These are phyloP conservation scores for Eleusine coracana DNA, from an alignment of 176 grass and related monocot species.

Conservation along the genomic window DNA sequence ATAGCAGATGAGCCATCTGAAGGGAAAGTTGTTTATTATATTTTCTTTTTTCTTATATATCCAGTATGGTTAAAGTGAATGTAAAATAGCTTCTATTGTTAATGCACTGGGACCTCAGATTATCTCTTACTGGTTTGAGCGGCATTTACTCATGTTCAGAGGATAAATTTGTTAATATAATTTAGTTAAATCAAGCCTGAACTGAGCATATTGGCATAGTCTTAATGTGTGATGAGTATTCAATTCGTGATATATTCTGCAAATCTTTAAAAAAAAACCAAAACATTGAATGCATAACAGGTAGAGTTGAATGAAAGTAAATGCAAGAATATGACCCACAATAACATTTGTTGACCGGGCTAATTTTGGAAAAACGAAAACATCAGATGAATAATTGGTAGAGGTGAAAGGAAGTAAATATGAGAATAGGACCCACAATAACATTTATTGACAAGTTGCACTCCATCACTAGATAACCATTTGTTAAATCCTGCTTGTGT, in stretches of 20 bases:
- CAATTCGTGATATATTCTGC: too few species aligned
- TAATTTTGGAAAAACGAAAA: too few species aligned
- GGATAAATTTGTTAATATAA: neutral
- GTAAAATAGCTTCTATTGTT: neutral
- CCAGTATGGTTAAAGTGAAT: neutral
- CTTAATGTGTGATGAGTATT: too few species aligned
- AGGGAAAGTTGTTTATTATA: slow-evolving; percentile 10
- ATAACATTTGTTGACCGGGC: too few species aligned
- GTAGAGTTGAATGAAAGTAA: too few species aligned
- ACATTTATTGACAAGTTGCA: neutral
- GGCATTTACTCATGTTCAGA: neutral
- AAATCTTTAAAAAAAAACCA: too few species aligned
- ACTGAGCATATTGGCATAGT: neutral
- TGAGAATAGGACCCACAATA: neutral
- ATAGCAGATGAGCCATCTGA: neutral
- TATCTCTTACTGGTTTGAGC: neutral
- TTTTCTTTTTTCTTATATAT: slow-evolving; percentile 22
- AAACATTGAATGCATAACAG: too few species aligned
- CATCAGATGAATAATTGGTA: too few species aligned
- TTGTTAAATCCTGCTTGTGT: neutral
- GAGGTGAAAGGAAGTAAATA: too few species aligned
- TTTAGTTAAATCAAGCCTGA: slow-evolving; percentile 15
- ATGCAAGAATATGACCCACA: too few species aligned
- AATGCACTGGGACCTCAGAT: neutral
- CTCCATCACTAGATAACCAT: neutral